phyloP scores from a whole-genome alignment of 768 basidiomycete species.

The Suillus decipiens region DNA sequence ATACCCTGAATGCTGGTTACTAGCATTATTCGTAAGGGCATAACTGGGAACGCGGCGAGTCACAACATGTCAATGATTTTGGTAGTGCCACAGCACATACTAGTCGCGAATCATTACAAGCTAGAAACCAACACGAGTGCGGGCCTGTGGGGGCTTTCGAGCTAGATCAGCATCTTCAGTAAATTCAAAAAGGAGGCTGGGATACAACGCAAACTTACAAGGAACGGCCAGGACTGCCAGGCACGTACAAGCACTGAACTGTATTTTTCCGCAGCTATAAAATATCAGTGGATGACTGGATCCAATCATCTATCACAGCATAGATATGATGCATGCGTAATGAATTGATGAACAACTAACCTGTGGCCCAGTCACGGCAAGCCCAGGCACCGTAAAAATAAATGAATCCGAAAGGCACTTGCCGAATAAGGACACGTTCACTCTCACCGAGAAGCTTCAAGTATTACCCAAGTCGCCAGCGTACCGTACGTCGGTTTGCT shows the following conservation, averaged over 20 bases:
- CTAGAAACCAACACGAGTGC: not conserved
- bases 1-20: not conserved
- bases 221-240: too few species aligned
- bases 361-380: not conserved
- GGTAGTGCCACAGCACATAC: not conserved
- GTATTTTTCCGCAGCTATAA: not conserved
- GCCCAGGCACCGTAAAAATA: not conserved
- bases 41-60: not conserved
- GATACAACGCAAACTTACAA: not conserved
- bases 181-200: not conserved
- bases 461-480: not conserved
- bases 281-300: not conserved
- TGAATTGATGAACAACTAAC: not conserved
- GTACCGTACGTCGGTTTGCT: slow-evolving; percentile 14
- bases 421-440: slow-evolving; percentile 8
- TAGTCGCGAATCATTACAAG: not conserved
- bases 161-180: not conserved
- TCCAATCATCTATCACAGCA: not conserved
- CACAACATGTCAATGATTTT: not conserved
- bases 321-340: too few species aligned
- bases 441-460: not conserved
- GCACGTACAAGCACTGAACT: not conserved
- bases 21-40: not conserved
- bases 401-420: slow-evolving; percentile 6
- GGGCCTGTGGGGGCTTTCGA: not conserved